A percentile compares a stretch with the other conserved stretches of the same genome.
phyloP scores from a whole-genome alignment of 208 protist genomes.

The Leishmania amazonensis region DNA sequence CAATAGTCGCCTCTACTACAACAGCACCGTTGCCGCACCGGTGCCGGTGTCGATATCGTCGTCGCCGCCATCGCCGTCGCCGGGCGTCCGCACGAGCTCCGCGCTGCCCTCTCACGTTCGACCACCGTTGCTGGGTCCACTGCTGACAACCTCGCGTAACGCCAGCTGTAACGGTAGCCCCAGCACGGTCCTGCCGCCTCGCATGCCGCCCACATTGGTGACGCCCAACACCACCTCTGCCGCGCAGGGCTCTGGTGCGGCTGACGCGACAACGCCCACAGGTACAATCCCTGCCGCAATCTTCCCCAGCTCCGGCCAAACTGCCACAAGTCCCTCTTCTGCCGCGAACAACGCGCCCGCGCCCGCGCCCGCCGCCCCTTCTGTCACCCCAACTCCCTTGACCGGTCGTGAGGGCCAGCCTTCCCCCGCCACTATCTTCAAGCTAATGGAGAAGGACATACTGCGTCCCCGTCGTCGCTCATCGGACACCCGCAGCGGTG shows the following conservation, averaged over 20 bases:
- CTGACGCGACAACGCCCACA: neutral
- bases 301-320: constrained; percentile 10
- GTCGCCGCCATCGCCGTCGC: constrained; percentile 2
- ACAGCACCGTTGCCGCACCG: constrained; percentile 31
- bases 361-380: neutral
- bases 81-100: constrained; percentile 14
- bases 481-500: neutral
- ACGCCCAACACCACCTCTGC: neutral
- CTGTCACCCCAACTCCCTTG: neutral
- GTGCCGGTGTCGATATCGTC: neutral
- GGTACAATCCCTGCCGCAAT: constrained; percentile 14
- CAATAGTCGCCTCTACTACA: constrained; percentile 42
- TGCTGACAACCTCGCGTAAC: constrained; percentile 23
- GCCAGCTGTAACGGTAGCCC: constrained; percentile 15
- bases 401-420: neutral
- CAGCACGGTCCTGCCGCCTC: constrained; percentile 3
- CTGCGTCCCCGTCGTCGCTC: constrained; percentile 2
- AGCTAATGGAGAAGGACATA: constrained; percentile 8
- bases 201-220: constrained; percentile 10
- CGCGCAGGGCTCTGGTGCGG: neutral
- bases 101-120: constrained; percentile 11
- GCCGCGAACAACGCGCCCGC: neutral
- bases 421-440: neutral
- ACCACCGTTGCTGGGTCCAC: constrained; percentile 23
- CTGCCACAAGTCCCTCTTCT: constrained; percentile 1